Percentiles rank a stretch among this genome's conserved stretches.
phyloP scores from a whole-genome alignment of 441 rosid species.

The Euphorbia celastroides region DNA sequence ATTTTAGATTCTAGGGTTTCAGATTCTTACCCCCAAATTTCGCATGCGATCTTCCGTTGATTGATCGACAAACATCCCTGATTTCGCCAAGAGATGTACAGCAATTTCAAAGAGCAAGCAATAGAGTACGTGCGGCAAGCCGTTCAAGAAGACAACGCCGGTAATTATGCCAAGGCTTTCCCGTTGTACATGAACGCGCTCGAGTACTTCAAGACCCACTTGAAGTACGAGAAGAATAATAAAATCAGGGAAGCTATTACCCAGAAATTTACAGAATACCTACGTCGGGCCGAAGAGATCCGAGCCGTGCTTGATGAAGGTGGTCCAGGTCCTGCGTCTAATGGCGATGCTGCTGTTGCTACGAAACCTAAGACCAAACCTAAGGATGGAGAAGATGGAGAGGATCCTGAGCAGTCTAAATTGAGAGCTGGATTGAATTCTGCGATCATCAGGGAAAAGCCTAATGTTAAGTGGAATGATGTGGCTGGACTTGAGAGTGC shows the following conservation, averaged over 20 bases:
- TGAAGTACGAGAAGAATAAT: slow-evolving; percentile 97
- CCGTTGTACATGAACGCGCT: slow-evolving; percentile 95
- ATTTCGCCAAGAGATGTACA: slow-evolving; percentile 49
- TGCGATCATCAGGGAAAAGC: slow-evolving; percentile 80
- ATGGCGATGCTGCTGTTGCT: slow-evolving; percentile 90
- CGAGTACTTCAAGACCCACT: slow-evolving; percentile 95
- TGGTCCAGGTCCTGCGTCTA: slow-evolving; percentile 74
- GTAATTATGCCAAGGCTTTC: slow-evolving; percentile 87
- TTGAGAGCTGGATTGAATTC: slow-evolving; percentile 76
- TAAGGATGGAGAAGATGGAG: slow-evolving; percentile 77
- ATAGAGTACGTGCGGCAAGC: slow-evolving; percentile 98
- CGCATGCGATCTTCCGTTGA: slow-evolving; percentile 9
- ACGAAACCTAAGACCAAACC: slow-evolving; percentile 78
- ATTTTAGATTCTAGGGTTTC: slow-evolving; percentile 1
- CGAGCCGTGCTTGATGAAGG: slow-evolving; percentile 92
- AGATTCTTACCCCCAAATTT: slow-evolving; percentile 3
- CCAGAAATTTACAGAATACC: slow-evolving; percentile 90
- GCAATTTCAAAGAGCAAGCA: slow-evolving; percentile 98
- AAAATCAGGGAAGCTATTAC: slow-evolving; percentile 91
- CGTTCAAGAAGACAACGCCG: slow-evolving; percentile 84
- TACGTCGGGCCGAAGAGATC: slow-evolving; percentile 99
- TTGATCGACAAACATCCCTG: neutral
- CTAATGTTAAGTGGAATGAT: slow-evolving; percentile 72
- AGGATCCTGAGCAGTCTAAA: slow-evolving; percentile 79
- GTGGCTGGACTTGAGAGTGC: slow-evolving; percentile 80